A percentile compares a stretch with the other conserved stretches of the same genome.
These are phyloP conservation scores for Metschnikowia bowlesiae DNA, from an alignment of 805 yeast species.

Conservation along the genomic window DNA sequence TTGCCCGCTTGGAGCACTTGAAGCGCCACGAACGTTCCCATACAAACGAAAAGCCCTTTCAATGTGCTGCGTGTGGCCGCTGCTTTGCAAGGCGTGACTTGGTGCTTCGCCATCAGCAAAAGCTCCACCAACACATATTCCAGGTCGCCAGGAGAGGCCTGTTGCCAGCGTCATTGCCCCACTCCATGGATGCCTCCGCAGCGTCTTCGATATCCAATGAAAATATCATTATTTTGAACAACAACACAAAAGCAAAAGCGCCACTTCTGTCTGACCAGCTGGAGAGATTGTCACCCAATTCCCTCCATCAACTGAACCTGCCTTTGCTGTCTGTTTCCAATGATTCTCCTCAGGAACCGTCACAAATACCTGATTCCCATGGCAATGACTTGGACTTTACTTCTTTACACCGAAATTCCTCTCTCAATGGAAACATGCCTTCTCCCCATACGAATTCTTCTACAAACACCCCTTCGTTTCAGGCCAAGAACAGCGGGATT, in stretches of 20 bases:
- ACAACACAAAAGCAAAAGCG: constrained; percentile 49
- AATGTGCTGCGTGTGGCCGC: constrained; percentile 94
- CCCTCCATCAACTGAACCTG: constrained; percentile 9
- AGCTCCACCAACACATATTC: constrained; percentile 51
- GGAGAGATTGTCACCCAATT: not conserved
- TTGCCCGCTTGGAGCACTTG: constrained; percentile 91
- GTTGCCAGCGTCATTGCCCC: constrained; percentile 12
- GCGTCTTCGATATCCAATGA: constrained; percentile 27
- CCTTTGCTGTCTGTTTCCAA: constrained; percentile 10
- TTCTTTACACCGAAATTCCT: not conserved
- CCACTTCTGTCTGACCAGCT: constrained; percentile 34
- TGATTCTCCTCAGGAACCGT: constrained; percentile 5
- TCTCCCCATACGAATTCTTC: constrained; percentile 24
- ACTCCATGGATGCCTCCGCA: constrained; percentile 3
- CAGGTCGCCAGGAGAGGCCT: constrained; percentile 15
- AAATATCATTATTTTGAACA: constrained; percentile 48
- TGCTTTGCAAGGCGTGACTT: constrained; percentile 89
- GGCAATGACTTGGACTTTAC: not conserved
- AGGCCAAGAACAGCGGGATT: constrained; percentile 1
- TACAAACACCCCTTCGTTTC: constrained; percentile 24
- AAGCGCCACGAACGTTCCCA: constrained; percentile 92
- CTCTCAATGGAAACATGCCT: constrained; percentile 16
- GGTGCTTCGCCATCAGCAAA: constrained; percentile 91
- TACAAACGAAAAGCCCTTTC: constrained; percentile 81
- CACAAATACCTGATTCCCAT: not conserved